Conservation (phyloP, 2,329 filamentous ascomycete genomes). For the Paecilomyces sp. region DNA sequence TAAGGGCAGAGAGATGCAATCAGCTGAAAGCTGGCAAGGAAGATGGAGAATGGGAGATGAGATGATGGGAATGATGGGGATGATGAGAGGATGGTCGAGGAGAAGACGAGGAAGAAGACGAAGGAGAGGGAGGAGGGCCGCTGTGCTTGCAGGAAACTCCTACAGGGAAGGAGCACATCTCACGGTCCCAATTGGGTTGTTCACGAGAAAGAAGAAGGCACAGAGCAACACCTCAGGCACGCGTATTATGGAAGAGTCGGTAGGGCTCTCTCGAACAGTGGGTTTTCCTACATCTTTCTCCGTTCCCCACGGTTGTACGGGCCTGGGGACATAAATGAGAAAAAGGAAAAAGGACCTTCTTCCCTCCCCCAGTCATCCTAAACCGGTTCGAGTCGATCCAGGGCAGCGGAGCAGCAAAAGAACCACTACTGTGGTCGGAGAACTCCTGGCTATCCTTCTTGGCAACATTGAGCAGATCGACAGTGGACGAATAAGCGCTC, state of each 20-base stretch:
- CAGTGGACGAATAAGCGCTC: not conserved
- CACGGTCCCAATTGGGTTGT: not conserved
- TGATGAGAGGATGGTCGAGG: conserved; percentile 13
- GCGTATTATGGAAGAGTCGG: not conserved
- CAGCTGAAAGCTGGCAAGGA: conserved; percentile 47
- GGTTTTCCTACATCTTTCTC: not conserved
- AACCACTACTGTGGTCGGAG: not conserved
- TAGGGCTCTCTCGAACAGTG: not conserved
- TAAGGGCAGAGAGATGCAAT: conserved; percentile 28
- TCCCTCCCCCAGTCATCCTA: not conserved
- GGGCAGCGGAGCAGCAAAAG: not conserved
- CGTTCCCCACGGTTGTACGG: not conserved
- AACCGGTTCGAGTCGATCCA: not conserved
- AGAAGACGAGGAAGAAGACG: conserved; percentile 7
- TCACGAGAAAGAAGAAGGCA: not conserved
- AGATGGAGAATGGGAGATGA: conserved; percentile 48
- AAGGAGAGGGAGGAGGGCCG: conserved; percentile 8
- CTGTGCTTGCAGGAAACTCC: not conserved
- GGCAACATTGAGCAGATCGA: not conserved
- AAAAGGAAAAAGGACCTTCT: not conserved
- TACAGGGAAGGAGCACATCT: conserved; percentile 2
- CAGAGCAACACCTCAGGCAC: not conserved
- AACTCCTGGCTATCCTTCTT: not conserved
- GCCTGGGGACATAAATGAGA: not conserved
- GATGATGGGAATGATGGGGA: conserved; percentile 13